These are phyloP conservation scores for Syzygium malaccense DNA, from an alignment of 441 rosid species.

Conservation along the genomic window DNA sequence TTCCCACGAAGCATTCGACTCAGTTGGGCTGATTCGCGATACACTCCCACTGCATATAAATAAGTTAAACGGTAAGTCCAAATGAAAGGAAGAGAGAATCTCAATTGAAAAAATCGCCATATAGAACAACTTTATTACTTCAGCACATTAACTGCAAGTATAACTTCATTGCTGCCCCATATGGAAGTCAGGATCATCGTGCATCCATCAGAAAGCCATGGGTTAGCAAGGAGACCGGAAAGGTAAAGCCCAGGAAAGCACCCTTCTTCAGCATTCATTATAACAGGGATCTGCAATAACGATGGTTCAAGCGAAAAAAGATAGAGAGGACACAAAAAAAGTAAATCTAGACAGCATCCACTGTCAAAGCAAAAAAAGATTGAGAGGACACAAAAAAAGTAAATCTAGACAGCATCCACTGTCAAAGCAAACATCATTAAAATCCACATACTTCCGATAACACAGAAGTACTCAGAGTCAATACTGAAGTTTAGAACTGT, in stretches of 20 bases:
- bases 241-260: slow-evolving; percentile 88
- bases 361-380: too few relatives aligned
- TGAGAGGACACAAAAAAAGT: too few relatives aligned
- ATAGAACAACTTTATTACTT: slow-evolving; percentile 33
- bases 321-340: not conserved
- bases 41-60: slow-evolving; percentile 55
- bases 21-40: slow-evolving; percentile 56
- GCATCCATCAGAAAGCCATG: slow-evolving; percentile 92
- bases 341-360: too few relatives aligned
- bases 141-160: slow-evolving; percentile 55
- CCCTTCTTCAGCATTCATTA: slow-evolving; percentile 61
- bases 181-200: slow-evolving; percentile 66
- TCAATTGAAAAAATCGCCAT: not conserved
- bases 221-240: slow-evolving; percentile 37
- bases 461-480: not conserved
- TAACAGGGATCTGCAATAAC: slow-evolving; percentile 54
- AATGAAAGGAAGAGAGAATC: not conserved
- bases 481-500: not conserved
- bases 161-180: slow-evolving; percentile 68
- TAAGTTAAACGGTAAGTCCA: slow-evolving; percentile 1
- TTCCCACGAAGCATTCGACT: slow-evolving; percentile 65
- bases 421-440: not conserved
- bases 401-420: not conserved
- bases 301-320: not conserved
- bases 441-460: not conserved